Conservation (phyloP, 2,329 filamentous ascomycete species). For the Botryotinia convoluta region DNA sequence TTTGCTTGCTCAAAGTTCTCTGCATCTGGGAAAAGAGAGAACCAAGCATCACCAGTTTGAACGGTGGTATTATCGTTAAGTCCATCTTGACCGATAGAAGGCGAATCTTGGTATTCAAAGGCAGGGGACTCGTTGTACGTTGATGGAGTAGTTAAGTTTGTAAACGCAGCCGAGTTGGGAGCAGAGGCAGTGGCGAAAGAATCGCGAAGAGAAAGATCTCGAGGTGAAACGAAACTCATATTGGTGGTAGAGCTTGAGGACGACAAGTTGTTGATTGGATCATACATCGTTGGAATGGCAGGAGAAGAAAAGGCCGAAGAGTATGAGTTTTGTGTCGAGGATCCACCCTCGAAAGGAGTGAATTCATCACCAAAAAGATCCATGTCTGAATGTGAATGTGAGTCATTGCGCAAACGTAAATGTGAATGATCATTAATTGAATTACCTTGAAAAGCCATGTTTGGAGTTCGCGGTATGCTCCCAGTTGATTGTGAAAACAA, state of each 20-base stretch:
- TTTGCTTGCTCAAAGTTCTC: slow-evolving; percentile 33
- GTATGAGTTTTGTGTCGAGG: slow-evolving; percentile 33
- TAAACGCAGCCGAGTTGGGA: slow-evolving; percentile 78
- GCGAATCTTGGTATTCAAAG: slow-evolving; percentile 70
- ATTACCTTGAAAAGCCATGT: slow-evolving; percentile 59
- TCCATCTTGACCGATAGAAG: slow-evolving; percentile 62
- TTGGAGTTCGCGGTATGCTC: slow-evolving; percentile 46
- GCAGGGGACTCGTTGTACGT: slow-evolving; percentile 74
- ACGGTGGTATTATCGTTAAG: not conserved
- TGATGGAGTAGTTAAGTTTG: slow-evolving; percentile 82
- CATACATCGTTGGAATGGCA: slow-evolving; percentile 47
- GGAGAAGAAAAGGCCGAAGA: slow-evolving; percentile 37
- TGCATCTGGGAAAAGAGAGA: slow-evolving; percentile 65
- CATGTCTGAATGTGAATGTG: slow-evolving; percentile 47
- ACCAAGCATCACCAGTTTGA: slow-evolving; percentile 59
- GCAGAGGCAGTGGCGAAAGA: slow-evolving; percentile 62
- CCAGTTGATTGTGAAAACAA: slow-evolving; percentile 63
- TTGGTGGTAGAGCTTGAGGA: slow-evolving; percentile 48
- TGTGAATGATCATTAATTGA: slow-evolving; percentile 24
- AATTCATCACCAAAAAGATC: slow-evolving; percentile 54
- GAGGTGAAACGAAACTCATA: slow-evolving; percentile 75
- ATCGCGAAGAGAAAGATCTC: slow-evolving; percentile 72
- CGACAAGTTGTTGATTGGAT: slow-evolving; percentile 44
- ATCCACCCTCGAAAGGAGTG: slow-evolving; percentile 49
- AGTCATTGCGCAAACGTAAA: slow-evolving; percentile 32